Conservation (phyloP, 2,329 filamentous ascomycete genomes). For the Xylariaceae sp. region DNA sequence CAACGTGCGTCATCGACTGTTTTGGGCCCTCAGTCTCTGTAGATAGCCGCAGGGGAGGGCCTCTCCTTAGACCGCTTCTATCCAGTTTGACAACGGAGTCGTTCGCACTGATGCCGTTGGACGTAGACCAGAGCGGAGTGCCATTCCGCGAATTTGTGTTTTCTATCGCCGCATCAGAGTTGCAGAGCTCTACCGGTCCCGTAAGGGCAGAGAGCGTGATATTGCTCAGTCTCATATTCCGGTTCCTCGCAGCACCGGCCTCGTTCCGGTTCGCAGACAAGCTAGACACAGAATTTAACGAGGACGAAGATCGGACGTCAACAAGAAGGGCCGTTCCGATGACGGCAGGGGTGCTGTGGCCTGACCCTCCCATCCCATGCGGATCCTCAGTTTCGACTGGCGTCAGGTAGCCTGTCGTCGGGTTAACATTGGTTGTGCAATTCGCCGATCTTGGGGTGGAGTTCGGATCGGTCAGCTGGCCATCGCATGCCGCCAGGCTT, state of each 20-base stretch:
- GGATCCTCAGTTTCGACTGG: slow-evolving; percentile 16
- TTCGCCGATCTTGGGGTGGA: slow-evolving; percentile 6
- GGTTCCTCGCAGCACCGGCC: slow-evolving; percentile 19
- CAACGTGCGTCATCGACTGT: slow-evolving; percentile 15
- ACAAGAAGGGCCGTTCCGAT: slow-evolving; percentile 26
- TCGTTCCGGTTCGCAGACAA: slow-evolving; percentile 26
- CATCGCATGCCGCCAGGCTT: slow-evolving; percentile 5
- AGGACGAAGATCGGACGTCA: slow-evolving; percentile 20
- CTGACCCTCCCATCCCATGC: slow-evolving; percentile 19
- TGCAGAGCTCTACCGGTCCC: slow-evolving; percentile 1
- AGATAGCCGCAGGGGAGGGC: slow-evolving; percentile 22
- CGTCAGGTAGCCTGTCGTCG: slow-evolving; percentile 9
- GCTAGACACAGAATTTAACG: slow-evolving; percentile 16
- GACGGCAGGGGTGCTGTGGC: slow-evolving; percentile 23
- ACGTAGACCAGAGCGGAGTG: slow-evolving; percentile 17
- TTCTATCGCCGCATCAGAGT: too few relatives aligned
- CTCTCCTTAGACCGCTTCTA: slow-evolving; percentile 21
- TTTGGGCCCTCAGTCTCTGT: slow-evolving; percentile 14
- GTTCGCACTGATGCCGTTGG: slow-evolving; percentile 16
- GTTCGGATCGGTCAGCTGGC: slow-evolving; percentile 8
- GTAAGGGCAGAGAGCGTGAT: slow-evolving; percentile 9
- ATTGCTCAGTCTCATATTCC: slow-evolving; percentile 24
- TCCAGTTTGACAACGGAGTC: slow-evolving; percentile 19
- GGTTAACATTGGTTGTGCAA: slow-evolving; percentile 10
- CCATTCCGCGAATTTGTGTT: too few relatives aligned